phyloP scores from a whole-genome alignment of 2,329 filamentous ascomycete species.

The Fusarium austroafricanum region DNA sequence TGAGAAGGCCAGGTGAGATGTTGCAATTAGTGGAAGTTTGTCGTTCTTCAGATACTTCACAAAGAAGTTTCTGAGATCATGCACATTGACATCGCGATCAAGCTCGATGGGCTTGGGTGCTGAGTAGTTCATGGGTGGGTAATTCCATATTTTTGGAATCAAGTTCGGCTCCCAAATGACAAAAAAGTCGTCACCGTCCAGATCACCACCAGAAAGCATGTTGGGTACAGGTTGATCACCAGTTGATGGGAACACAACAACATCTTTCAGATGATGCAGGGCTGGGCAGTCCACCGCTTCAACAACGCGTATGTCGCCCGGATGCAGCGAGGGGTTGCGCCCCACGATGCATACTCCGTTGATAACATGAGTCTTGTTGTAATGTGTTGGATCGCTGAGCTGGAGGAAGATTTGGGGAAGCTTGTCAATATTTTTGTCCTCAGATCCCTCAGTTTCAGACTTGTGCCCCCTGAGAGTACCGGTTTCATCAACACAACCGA shows the following conservation, averaged over 20 bases:
- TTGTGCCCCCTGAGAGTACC: slow-evolving; percentile 78
- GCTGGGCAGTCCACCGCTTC: slow-evolving; percentile 79
- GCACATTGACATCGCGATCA: slow-evolving; percentile 72
- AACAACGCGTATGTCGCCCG: slow-evolving; percentile 90
- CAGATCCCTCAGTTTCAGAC: slow-evolving; percentile 55
- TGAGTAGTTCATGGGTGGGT: slow-evolving; percentile 81
- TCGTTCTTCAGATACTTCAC: slow-evolving; percentile 95
- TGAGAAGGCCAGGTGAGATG: slow-evolving; percentile 81
- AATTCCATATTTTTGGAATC: slow-evolving; percentile 76
- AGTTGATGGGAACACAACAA: slow-evolving; percentile 85
- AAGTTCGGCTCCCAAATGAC: slow-evolving; percentile 89
- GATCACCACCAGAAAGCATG: slow-evolving; percentile 96
- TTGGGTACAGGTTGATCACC: slow-evolving; percentile 88
- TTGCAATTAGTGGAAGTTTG: slow-evolving; percentile 80
- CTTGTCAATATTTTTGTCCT: slow-evolving; percentile 58
- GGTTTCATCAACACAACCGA: slow-evolving; percentile 91
- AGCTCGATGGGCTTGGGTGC: slow-evolving; percentile 67
- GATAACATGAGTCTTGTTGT: slow-evolving; percentile 71
- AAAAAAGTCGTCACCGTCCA: slow-evolving; percentile 96
- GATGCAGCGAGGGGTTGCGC: slow-evolving; percentile 92
- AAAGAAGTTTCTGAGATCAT: slow-evolving; percentile 86
- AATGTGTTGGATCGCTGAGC: slow-evolving; percentile 69
- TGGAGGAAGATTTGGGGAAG: slow-evolving; percentile 93
- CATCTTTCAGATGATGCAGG: slow-evolving; percentile 83
- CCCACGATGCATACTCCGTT: slow-evolving; percentile 85